A percentile compares a stretch with the other conserved stretches of the same genome.
These are phyloP conservation scores for Forsythia viridissima DNA, from an alignment of 257 asterid genomes.

Conservation along the genomic window DNA sequence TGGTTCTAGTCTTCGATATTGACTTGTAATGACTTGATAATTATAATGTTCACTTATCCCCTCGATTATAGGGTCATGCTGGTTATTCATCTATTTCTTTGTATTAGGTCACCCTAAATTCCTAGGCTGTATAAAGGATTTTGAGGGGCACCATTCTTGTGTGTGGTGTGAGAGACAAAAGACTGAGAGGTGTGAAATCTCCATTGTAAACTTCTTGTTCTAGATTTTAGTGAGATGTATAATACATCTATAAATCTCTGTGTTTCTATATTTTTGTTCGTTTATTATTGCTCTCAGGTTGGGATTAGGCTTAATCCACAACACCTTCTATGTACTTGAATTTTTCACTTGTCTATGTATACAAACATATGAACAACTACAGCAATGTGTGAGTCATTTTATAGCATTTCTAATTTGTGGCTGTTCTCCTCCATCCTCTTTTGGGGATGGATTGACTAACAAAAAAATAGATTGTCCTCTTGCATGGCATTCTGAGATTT, in stretches of 20 bases:
- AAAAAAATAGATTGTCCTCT: not conserved
- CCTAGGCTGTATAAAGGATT: not conserved
- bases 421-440: not conserved
- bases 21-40: slow-evolving; percentile 5
- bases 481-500: not conserved
- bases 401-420: not conserved
- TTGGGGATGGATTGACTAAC: too few relatives aligned
- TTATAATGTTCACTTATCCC: not conserved
- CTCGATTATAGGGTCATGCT: not conserved
- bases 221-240: not conserved
- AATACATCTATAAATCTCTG: not conserved
- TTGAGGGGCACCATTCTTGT: not conserved
- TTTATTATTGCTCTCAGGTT: not conserved
- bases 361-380: not conserved
- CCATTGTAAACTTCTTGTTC: not conserved
- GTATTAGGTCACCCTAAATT: not conserved
- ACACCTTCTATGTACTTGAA: not conserved
- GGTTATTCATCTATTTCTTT: not conserved
- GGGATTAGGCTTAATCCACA: not conserved
- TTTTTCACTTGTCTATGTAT: not conserved
- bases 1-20: not conserved
- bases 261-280: not conserved
- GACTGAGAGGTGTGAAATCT: not conserved
- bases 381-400: not conserved
- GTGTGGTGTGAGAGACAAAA: not conserved